Conservation (phyloP, 768 basidiomycete genomes). For the Leccinum olivaceopallidum region DNA sequence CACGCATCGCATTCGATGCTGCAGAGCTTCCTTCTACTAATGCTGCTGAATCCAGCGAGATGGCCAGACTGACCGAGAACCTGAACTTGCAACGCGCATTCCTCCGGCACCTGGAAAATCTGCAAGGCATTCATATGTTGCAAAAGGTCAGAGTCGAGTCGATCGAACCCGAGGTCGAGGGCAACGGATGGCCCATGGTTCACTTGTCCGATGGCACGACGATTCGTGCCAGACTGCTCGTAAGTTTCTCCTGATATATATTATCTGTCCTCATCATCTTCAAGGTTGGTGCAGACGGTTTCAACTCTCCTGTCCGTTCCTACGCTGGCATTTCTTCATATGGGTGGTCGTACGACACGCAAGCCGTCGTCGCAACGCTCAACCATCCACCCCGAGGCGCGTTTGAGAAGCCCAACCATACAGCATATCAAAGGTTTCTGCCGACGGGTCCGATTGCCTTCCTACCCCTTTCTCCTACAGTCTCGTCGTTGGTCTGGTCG, state of each 20-base stretch:
- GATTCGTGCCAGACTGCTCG: slow-evolving; percentile 74
- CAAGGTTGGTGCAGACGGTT: slow-evolving; percentile 93
- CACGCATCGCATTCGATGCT: slow-evolving; percentile 71
- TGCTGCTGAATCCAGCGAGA: slow-evolving; percentile 40
- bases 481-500: slow-evolving; percentile 94
- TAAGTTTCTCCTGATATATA: slow-evolving; percentile 36
- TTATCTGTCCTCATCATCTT: not conserved
- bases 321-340: slow-evolving; percentile 85
- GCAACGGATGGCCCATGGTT: slow-evolving; percentile 79
- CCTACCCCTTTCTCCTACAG: slow-evolving; percentile 77
- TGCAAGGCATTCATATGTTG: slow-evolving; percentile 58
- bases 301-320: slow-evolving; percentile 88
- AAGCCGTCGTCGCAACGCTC: slow-evolving; percentile 90
- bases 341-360: slow-evolving; percentile 90
- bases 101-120: slow-evolving; percentile 56
- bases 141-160: slow-evolving; percentile 75
- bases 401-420: slow-evolving; percentile 67
- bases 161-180: slow-evolving; percentile 50
- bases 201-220: slow-evolving; percentile 66
- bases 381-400: slow-evolving; percentile 64
- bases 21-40: slow-evolving; percentile 38
- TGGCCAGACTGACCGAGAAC: slow-evolving; percentile 91
- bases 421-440: slow-evolving; percentile 92
- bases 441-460: slow-evolving; percentile 96
- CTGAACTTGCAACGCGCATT: slow-evolving; percentile 89